phyloP scores from a whole-genome alignment of 2,329 filamentous ascomycete genomes.

The Leptographium procerum region DNA sequence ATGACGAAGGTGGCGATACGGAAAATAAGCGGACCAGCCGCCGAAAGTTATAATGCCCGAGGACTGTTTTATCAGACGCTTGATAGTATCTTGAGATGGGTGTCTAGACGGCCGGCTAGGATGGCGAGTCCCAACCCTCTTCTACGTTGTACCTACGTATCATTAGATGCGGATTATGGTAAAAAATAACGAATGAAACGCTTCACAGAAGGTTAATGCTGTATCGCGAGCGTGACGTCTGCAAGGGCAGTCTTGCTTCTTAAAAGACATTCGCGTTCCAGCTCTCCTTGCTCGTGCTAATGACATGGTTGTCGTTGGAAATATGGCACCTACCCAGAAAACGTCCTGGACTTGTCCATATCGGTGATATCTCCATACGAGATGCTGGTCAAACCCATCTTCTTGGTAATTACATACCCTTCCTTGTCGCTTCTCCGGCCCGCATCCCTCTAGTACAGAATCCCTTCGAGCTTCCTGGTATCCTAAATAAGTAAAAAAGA shows the following conservation, averaged over 20 bases:
- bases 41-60: constrained; percentile 36
- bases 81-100: too few relatives aligned
- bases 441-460: background rate
- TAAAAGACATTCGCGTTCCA: background rate
- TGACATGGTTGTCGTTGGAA: background rate
- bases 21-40: constrained; percentile 41
- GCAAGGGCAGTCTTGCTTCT: background rate
- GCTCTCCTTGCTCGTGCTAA: background rate
- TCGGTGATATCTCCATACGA: background rate
- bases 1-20: constrained; percentile 32
- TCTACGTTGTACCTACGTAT: background rate
- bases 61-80: background rate
- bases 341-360: background rate
- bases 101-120: background rate
- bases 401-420: background rate
- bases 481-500: constrained; percentile 9
- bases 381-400: background rate
- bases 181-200: background rate
- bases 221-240: background rate
- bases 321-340: background rate
- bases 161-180: background rate
- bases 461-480: constrained; percentile 7
- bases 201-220: background rate
- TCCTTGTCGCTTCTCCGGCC: background rate
- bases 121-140: too few relatives aligned